A percentile compares a stretch with the other conserved stretches of the same genome.
Evolutionary conservation across 2,329 filamentous ascomycete genomes (phyloP).

Genomic region (Fusarium piperis): DNA sequence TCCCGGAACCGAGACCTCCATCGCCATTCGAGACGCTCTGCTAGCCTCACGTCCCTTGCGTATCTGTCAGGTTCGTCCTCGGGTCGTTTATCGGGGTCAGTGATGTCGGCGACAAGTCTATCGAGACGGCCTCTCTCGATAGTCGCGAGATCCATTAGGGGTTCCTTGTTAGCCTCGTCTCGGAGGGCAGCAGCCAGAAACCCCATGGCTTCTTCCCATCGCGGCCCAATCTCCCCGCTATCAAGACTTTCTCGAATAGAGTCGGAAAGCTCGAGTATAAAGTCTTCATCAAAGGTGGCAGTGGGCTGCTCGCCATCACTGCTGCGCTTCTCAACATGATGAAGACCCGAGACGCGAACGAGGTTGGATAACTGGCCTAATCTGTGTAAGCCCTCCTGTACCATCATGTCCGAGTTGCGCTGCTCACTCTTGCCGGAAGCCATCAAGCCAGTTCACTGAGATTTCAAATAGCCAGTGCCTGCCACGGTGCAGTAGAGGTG

Average conservation of each 20-base stretch:
- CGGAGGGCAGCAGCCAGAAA: slow-evolving; percentile 52
- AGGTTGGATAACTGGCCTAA: slow-evolving; percentile 24
- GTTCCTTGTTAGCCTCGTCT: slow-evolving; percentile 49
- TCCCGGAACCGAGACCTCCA: slow-evolving; percentile 58
- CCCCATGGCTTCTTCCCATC: slow-evolving; percentile 49
- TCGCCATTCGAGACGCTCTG: slow-evolving; percentile 51
- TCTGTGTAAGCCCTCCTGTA: slow-evolving; percentile 20
- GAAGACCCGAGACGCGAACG: slow-evolving; percentile 10
- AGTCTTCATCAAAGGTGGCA: slow-evolving; percentile 23
- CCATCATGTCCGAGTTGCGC: background rate
- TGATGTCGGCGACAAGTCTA: slow-evolving; percentile 56
- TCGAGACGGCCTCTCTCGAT: slow-evolving; percentile 54
- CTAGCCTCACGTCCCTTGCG: slow-evolving; percentile 48
- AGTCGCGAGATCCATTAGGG: slow-evolving; percentile 51
- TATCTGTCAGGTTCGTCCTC: slow-evolving; percentile 43
- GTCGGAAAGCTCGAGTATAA: slow-evolving; percentile 53
- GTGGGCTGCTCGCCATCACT: background rate
- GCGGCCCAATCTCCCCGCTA: slow-evolving; percentile 45
- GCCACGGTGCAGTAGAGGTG: slow-evolving; percentile 10
- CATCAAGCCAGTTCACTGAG: slow-evolving; percentile 22
- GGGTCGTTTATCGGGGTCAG: slow-evolving; percentile 44
- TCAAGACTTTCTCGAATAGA: slow-evolving; percentile 50
- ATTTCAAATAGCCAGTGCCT: slow-evolving; percentile 22
- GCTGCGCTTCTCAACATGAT: background rate
- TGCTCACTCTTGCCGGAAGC: slow-evolving; percentile 31